Conservation (phyloP, 305 asterid species). For the Petunia hybrid region DNA sequence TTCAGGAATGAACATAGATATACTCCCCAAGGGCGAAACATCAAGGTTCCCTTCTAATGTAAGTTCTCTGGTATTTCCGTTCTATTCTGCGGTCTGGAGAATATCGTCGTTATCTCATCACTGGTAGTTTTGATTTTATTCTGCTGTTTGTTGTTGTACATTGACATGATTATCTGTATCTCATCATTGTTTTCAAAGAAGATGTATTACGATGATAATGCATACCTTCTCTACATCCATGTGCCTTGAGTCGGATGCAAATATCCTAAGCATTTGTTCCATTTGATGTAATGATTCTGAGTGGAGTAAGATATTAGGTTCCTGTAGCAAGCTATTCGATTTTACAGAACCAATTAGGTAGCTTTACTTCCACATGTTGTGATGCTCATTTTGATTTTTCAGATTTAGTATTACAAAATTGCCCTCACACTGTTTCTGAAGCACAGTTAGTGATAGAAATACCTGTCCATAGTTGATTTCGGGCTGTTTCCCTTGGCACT, state of each 20-base stretch:
- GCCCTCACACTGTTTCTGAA: background rate
- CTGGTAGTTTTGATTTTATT: too few relatives aligned
- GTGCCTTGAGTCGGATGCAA: background rate
- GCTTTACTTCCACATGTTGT: conserved; percentile 9
- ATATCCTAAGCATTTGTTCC: background rate
- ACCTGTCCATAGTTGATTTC: background rate
- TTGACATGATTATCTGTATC: too few relatives aligned
- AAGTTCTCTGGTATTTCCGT: too few relatives aligned
- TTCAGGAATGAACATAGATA: conserved; percentile 50
- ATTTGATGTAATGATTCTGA: conserved; percentile 6
- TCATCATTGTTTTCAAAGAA: too few relatives aligned
- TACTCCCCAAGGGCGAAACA: conserved; percentile 62
- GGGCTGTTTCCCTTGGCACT: background rate
- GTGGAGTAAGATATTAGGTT: background rate
- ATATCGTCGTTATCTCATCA: too few relatives aligned
- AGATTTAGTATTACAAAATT: background rate
- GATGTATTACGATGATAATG: too few relatives aligned
- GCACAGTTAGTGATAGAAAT: background rate
- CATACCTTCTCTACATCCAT: background rate
- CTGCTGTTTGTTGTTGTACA: too few relatives aligned
- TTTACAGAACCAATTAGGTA: conserved; percentile 9
- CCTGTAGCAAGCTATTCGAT: conserved; percentile 15
- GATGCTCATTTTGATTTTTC: conserved; percentile 22
- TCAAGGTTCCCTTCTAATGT: conserved; percentile 58
- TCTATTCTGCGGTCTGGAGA: too few relatives aligned